These are phyloP conservation scores for Lentinus tigrinus DNA, from an alignment of 768 basidiomycete genomes.

Conservation along the genomic window DNA sequence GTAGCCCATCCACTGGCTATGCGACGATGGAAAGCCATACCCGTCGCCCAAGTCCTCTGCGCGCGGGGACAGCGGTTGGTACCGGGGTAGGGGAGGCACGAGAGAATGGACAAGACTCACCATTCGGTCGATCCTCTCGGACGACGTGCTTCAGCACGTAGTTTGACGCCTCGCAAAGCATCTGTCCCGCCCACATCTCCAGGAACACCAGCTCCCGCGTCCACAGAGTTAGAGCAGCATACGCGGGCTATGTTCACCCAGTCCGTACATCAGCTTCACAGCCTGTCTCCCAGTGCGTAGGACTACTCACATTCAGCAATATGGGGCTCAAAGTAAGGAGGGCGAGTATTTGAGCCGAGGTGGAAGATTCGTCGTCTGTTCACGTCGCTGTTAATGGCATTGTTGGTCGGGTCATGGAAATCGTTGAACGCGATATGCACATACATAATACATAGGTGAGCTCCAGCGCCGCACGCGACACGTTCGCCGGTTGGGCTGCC, in stretches of 20 bases:
- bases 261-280: neutral
- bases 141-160: constrained; percentile 64
- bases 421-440: neutral
- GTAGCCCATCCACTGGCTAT: constrained; percentile 90
- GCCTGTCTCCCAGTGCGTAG: neutral
- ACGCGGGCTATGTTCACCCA: constrained; percentile 57
- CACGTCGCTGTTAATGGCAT: constrained; percentile 6
- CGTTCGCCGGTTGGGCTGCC: neutral
- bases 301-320: constrained; percentile 27
- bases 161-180: constrained; percentile 70
- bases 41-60: constrained; percentile 62
- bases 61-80: neutral
- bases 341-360: constrained; percentile 27
- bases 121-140: constrained; percentile 65
- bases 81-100: neutral
- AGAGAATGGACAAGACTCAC: constrained; percentile 38
- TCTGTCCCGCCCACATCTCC: constrained; percentile 82
- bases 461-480: constrained; percentile 17
- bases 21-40: constrained; percentile 87
- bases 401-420: neutral
- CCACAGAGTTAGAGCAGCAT: constrained; percentile 70
- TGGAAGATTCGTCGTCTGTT: constrained; percentile 31
- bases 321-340: constrained; percentile 34
- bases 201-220: constrained; percentile 80
- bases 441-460: constrained; percentile 21